Evolutionary conservation across 2,329 filamentous ascomycete genomes (phyloP), one percentile per base, ranked within the genome.

Genomic region (Epichloe aotearoae): DNA sequence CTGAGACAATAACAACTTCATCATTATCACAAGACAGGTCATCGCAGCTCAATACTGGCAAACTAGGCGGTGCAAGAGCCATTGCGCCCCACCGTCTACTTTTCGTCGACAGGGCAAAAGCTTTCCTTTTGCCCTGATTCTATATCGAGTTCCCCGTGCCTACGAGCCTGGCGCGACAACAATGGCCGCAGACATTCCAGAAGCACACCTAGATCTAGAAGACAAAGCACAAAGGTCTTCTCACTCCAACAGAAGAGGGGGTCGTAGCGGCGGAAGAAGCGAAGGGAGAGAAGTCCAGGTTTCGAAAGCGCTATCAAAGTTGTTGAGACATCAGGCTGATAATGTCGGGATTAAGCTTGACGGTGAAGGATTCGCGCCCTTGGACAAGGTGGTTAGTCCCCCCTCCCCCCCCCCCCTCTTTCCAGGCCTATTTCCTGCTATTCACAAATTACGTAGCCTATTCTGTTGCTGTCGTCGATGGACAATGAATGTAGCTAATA

Each of bases 301-400:
- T 43, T 80, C 76, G 7, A 75, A 70, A 56, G 75, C 76, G 11
- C 64, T 82, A 43, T 80, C 76, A 15, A 67, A 62, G 55, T 65
- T 82, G 46, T 62, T 82, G 53, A 64, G 78, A 34, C 78, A 82
- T 55, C 76, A 79, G 66, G 78, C 77, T 8, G 66, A 66, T 47
- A 74, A 72, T 39, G 79, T 75, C 19, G 79, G 79, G 4, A 70
- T 84, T 45, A 58, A 64, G 58, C 71, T 83, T 7, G 79, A 84
- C 59, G 65, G 58, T 1, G 78, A 80, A 59, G 82, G 82, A 0
- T 84, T 70, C 61, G 80, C 79, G 41, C 67, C 71, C 43, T 62
- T 83, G 51, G 74, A 80, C 56, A 65, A 68, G 52, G 80, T 83
- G 62, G 78, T 48, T 38, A 10, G 41, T 37, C 38, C 52, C 44